Base-by-base conservation (phyloP, 441 rosid species). In the Geranium incanum region DNA sequence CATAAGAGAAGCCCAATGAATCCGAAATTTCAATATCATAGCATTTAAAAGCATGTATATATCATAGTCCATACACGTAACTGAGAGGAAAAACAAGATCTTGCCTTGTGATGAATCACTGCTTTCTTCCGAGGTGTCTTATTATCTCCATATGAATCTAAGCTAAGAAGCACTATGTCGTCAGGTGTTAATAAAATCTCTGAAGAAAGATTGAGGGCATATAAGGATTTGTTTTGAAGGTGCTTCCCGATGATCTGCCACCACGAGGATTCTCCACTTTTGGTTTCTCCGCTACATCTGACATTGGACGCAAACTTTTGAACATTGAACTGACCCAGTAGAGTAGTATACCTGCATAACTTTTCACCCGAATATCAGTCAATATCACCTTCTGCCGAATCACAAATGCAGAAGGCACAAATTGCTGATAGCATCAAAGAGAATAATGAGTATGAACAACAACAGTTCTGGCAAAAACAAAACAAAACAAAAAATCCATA, bases 281-380 rank as follows among this genome's bases (percentile, higher is more conserved):
- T 28, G 33, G 33, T 28, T 28, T 78, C 73, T 33, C 66, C 79
- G 23, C 23, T 70, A 66, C 81, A 68, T 75, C 74, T 81, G 0
- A 91, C 65, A 62, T 81, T 77, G 1, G 96, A 86, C 6, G 81
- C 80, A 41, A 90, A 87, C 81, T 88, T 89, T 38, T 85, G 88
- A 72, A 80, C 71, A 81, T 94, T 86, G 82, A 94, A 94, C 77
- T 89, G 98, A 36, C 86, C 97, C 37, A 90, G 82, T 36, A 92
- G 74, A 71, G 89, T 69, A 37, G 82, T 74, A 68, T 87, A 84
- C 96, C 97, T 92, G 85, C 75, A 75, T 6, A 68, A 33, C 72
- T 73, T 69, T 39, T 63, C 18, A 50, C 66, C 67, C 1, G 11
- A 57, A 66, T 37, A 75, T 75, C 70, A 60, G 70, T 71, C 74